Base-by-base conservation (phyloP, 176 grass and related monocot species). In the Rhynchospora breviuscula region DNA sequence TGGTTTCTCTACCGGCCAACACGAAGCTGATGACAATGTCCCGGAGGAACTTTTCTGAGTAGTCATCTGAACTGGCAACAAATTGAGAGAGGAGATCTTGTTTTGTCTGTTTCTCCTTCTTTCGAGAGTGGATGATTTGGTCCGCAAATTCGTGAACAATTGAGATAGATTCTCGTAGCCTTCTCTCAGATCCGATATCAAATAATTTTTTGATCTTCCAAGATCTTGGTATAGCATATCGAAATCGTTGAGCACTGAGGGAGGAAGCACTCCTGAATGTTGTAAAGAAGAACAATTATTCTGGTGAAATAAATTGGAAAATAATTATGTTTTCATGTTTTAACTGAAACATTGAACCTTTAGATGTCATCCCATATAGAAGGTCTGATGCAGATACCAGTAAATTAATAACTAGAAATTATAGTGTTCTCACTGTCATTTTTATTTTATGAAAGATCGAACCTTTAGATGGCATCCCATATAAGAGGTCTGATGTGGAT, bases 1-100 rank as follows among this genome's bases (percentile, higher is more conserved):
- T 97, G 59, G 88, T 89, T 74, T 94, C 94, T 8, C 90, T 53
- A 19, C 88, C 94, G 0, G 94, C 94, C 17, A 97, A 86, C 4
- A 97, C 56, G 76, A 94, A 94, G 83, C 84, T 92, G 84, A 89
- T 92, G 54, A 92, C 90, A 35, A 88, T 89, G 91, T 97, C 91
- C 14, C 94, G 88, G 79, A 97, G 94, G 58, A 84, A 86, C 23
- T 88, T 85, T 11, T 89, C 79, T 17, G 79, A 79, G 85, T 86
- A 90, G 18, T 33, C 23, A 46, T 78, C 63, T 78, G 88, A 76
- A 85, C 60, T 86, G 45, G 63, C 79, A 22, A 92, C 78, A 85
- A 91, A 92, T 19, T 86, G 62, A 3, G 94, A 94, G 14, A 97
- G 75, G 22, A 94, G 86, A 79, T 94, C 91, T 0, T 90, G 80